Evolutionary conservation across 441 rosid species (phyloP).

Genomic region (Gossypium aridum): DNA sequence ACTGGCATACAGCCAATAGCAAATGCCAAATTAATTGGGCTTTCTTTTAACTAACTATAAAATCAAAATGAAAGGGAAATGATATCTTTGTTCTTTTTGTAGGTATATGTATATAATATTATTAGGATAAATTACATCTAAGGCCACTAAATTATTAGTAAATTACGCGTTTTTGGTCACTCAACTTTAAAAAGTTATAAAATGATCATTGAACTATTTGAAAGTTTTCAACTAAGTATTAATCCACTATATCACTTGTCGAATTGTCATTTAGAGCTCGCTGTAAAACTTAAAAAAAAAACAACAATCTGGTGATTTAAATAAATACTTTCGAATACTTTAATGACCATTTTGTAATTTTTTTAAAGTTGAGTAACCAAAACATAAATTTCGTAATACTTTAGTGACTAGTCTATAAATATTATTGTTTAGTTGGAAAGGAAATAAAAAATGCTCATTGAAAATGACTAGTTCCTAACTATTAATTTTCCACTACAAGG

Average conservation of each 20-base stretch:
- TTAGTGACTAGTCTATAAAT: neutral
- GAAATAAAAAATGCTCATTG: conserved; percentile 18
- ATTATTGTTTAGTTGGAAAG: conserved; percentile 42
- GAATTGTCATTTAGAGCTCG: too few relatives aligned
- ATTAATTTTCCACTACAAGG: conserved; percentile 18
- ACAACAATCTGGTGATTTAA: too few relatives aligned
- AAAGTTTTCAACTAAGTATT: too few relatives aligned
- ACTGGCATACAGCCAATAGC: neutral
- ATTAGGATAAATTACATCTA: neutral
- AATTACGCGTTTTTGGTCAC: too few relatives aligned
- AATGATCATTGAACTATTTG: too few relatives aligned
- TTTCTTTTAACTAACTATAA: neutral
- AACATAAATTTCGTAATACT: neutral
- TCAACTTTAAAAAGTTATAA: too few relatives aligned
- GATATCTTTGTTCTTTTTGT: neutral
- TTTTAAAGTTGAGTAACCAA: neutral
- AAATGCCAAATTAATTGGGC: neutral
- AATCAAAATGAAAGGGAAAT: neutral
- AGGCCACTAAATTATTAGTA: neutral
- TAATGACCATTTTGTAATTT: neutral
- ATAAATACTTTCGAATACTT: neutral
- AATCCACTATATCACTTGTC: too few relatives aligned
- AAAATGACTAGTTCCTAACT: conserved; percentile 65
- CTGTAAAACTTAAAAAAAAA: too few relatives aligned
- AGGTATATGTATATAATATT: neutral